These are phyloP conservation scores for Penicillium hesseltinei DNA, from an alignment of 2,329 filamentous ascomycete genomes.

Conservation along the genomic window DNA sequence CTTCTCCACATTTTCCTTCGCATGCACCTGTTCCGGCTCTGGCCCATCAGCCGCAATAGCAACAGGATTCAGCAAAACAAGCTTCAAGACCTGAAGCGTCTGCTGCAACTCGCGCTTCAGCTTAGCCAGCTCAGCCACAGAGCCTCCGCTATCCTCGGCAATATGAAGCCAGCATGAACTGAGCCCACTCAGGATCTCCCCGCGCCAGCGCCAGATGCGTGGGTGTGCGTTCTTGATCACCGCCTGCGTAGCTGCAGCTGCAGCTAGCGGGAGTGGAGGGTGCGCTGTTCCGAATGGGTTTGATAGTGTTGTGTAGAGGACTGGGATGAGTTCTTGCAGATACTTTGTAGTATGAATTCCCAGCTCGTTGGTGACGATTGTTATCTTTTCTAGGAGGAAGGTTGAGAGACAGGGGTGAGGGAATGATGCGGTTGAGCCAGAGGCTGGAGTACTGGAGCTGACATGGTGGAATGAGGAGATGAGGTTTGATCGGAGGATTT, in stretches of 20 bases:
- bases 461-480: constrained; percentile 46
- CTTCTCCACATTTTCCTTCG: constrained; percentile 31
- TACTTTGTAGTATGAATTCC: constrained; percentile 41
- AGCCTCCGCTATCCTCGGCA: constrained; percentile 28
- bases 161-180: constrained; percentile 63
- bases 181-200: constrained; percentile 63
- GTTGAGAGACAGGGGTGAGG: constrained; percentile 51
- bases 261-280: constrained; percentile 54
- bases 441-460: constrained; percentile 45
- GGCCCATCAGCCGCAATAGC: constrained; percentile 12
- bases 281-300: constrained; percentile 65
- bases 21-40: constrained; percentile 21
- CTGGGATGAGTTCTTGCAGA: constrained; percentile 63
- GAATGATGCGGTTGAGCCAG: constrained; percentile 45
- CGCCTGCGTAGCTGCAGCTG: constrained; percentile 54
- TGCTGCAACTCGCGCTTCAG: constrained; percentile 32
- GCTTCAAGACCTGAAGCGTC: constrained; percentile 29
- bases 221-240: constrained; percentile 68
- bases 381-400: constrained; percentile 36
- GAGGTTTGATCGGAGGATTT: constrained; percentile 35
- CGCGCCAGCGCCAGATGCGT: constrained; percentile 61
- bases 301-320: constrained; percentile 63
- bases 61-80: constrained; percentile 31
- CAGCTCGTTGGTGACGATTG: constrained; percentile 30
- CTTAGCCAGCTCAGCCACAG: constrained; percentile 10